Evolutionary conservation across 495 filamentous ascomycete genomes (phyloP).

Genomic region (Bacidia gigantensis): DNA sequence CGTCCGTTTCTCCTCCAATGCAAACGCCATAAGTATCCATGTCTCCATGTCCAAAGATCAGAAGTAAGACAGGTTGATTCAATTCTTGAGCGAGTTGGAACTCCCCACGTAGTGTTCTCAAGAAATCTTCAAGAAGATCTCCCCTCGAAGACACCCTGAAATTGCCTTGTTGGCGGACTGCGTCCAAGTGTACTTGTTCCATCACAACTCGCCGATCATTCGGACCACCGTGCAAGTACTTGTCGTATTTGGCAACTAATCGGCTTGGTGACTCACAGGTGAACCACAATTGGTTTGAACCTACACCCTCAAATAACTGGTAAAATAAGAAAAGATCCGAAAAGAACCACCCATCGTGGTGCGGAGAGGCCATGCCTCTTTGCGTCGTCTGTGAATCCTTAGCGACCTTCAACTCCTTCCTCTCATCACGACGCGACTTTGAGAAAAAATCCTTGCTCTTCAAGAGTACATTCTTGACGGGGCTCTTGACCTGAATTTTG

Average conservation of each 20-base stretch:
- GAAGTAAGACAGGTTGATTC: not conserved
- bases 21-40: not conserved
- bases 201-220: constrained; percentile 14
- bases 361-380: not conserved
- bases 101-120: not conserved
- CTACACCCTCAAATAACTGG: constrained; percentile 12
- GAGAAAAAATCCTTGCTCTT: not conserved
- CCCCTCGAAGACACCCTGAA: not conserved
- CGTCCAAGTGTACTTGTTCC: not conserved
- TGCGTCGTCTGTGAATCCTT: not conserved
- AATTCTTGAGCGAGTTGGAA: not conserved
- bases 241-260: constrained; percentile 14
- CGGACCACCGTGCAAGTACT: constrained; percentile 15
- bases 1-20: not conserved
- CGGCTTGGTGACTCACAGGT: constrained; percentile 7
- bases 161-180: not conserved
- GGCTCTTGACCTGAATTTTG: not conserved
- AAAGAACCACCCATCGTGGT: constrained; percentile 15
- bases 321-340: constrained; percentile 19
- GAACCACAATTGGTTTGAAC: constrained; percentile 14
- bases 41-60: not conserved
- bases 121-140: not conserved
- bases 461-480: too few relatives aligned
- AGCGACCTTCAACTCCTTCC: not conserved
- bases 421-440: not conserved